Percentiles rank a stretch among this genome's conserved stretches.
Conservation (phyloP, 2,329 filamentous ascomycete species). For the Diaporthe sp. region DNA sequence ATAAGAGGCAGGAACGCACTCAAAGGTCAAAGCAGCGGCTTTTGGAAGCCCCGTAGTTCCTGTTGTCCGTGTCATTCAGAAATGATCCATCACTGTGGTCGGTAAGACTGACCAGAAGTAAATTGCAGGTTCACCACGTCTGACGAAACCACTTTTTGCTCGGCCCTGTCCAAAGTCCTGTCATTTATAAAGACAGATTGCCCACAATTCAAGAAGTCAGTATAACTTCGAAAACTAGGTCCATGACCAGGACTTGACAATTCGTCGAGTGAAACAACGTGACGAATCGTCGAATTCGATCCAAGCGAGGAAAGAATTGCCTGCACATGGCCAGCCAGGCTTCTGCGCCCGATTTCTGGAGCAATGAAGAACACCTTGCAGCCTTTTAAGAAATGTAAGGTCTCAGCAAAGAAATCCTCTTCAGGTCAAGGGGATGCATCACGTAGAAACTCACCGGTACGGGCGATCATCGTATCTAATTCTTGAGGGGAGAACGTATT, state of each 20-base stretch:
- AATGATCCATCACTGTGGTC: background rate
- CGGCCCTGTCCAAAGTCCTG: background rate
- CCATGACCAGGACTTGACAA: background rate
- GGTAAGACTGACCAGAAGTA: background rate
- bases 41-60: background rate
- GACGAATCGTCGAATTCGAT: background rate
- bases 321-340: background rate
- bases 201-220: background rate
- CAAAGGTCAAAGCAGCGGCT: background rate
- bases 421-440: background rate
- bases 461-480: background rate
- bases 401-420: background rate
- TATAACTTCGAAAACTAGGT: background rate
- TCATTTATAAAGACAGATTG: background rate
- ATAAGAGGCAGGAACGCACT: background rate
- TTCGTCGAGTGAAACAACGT: background rate
- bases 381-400: background rate
- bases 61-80: background rate
- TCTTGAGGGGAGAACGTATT: background rate
- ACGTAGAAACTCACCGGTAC: background rate
- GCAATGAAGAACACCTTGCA: background rate
- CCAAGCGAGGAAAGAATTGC: background rate
- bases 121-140: background rate
- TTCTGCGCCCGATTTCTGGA: background rate
- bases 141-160: background rate